Evolutionary conservation across 129 eudicot species (phyloP), one percentile per base, ranked within the genome.

Genomic region (Pulicaria dysenterica): DNA sequence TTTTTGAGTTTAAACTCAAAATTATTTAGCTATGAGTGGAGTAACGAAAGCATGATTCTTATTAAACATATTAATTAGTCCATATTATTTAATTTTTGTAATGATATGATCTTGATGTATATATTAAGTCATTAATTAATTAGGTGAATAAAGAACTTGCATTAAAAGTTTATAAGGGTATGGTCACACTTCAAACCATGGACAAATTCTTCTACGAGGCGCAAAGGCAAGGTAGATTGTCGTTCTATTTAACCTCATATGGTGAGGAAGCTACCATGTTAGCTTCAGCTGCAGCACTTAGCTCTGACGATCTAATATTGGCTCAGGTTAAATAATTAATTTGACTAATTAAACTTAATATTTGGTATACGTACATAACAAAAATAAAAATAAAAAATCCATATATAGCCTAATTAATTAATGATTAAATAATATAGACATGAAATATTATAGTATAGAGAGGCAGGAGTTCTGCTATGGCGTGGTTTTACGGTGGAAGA

Each of bases 241-340:
- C 96, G 6, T 91, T 89, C 59, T 91, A 86, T 59, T 0, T 89
- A 6, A 86, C 96, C 39, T 80, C 96, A 11, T 65, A 38, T 47
- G 97, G 97, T 3, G 97, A 91, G 62, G 97, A 91, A 74, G 97
- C 97, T 37, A 73, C 86, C 16, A 86, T 74, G 80, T 78, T 91
- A 31, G 96, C 91, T 46, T 86, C 97, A 9, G 96, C 97, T 0
- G 96, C 96, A 12, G 97, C 96, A 8, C 91, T 91, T 47, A 59
- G 75, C 36, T 14, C 70, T 1, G 85, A 91, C 15, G 97, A 91
- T 56, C 14, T 89, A 48, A 49, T 91, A 41, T 71, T 86, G 58
- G 86, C 97, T 45, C 97, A 91, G 96, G 97, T 91, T 24, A 24
- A 24, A 0, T 24, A 24, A 24, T 24, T 24, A 24, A 24, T 24